phyloP scores from a whole-genome alignment of 164 flowering plant species.

The Chimonanthus salicifolius region DNA sequence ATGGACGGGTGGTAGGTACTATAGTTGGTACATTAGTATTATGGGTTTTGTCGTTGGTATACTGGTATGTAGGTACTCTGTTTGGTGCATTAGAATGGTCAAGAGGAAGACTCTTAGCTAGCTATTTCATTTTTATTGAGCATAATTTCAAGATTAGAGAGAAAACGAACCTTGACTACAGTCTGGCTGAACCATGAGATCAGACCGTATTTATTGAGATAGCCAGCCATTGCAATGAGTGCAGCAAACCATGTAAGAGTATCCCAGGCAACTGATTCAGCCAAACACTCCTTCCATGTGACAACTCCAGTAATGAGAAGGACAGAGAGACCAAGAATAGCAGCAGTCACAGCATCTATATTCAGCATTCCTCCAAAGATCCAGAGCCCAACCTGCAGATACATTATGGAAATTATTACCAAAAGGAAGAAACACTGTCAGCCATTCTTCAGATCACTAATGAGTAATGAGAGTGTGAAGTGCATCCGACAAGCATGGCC shows the following conservation, averaged over 20 bases:
- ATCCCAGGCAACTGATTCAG: constrained; percentile 89
- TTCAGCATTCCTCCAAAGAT: constrained; percentile 70
- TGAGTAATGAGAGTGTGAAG: not conserved
- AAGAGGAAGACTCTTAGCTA: not conserved
- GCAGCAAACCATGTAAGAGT: constrained; percentile 98
- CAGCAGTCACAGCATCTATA: constrained; percentile 92
- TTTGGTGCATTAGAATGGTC: not conserved
- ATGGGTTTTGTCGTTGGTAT: too few species aligned
- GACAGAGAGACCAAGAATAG: constrained; percentile 85
- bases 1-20: too few species aligned
- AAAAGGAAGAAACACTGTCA: not conserved
- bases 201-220: constrained; percentile 90
- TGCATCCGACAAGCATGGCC: not conserved
- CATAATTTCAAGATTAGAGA: not conserved
- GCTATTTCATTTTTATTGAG: not conserved
- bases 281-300: constrained; percentile 93
- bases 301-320: constrained; percentile 91
- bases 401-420: not conserved
- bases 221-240: constrained; percentile 96
- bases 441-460: not conserved
- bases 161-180: constrained; percentile 70
- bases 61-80: not conserved
- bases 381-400: constrained; percentile 86
- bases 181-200: constrained; percentile 90
- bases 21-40: too few species aligned